These are phyloP conservation scores for Sambucus nigra DNA, from an alignment of 129 eudicot genomes.

Conservation along the genomic window DNA sequence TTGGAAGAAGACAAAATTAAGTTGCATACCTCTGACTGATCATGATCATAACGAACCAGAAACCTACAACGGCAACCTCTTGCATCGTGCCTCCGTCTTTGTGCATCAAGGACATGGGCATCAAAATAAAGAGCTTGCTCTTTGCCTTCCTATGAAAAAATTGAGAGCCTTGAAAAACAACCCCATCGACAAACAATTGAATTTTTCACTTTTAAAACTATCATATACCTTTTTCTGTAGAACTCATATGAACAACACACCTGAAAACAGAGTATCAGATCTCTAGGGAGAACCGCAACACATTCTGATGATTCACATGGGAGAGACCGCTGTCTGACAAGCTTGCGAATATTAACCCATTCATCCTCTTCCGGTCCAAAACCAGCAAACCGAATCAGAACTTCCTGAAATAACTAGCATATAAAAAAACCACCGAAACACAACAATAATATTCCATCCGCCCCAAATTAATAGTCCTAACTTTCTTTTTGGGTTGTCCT, in stretches of 20 bases:
- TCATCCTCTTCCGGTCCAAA: constrained; percentile 97
- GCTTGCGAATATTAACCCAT: constrained; percentile 74
- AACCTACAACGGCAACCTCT: constrained; percentile 98
- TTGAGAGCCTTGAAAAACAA: constrained; percentile 3
- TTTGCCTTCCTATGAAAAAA: constrained; percentile 74
- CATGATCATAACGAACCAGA: constrained; percentile 91
- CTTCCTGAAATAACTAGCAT: constrained; percentile 90
- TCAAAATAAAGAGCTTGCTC: constrained; percentile 97
- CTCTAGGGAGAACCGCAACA: constrained; percentile 84
- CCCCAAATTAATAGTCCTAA: no score
- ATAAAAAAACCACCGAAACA: no score
- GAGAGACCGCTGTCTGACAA: constrained; percentile 89
- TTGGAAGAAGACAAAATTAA: no score
- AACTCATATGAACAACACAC: constrained; percentile 16
- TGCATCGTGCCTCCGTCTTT: constrained; percentile 93
- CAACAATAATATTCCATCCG: no score
- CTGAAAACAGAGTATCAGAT: constrained; percentile 95
- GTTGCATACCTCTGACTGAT: constrained; percentile 77
- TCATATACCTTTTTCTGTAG: no score
- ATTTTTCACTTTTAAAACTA: no score
- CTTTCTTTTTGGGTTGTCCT: no score
- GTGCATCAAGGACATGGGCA: constrained; percentile 94
- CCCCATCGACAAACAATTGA: no score
- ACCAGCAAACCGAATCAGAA: constrained; percentile 88
- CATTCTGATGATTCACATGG: constrained; percentile 97